Percentiles rank a stretch among this genome's conserved stretches.
phyloP scores from a whole-genome alignment of 257 asterid species.

The Scutellaria galericulata region DNA sequence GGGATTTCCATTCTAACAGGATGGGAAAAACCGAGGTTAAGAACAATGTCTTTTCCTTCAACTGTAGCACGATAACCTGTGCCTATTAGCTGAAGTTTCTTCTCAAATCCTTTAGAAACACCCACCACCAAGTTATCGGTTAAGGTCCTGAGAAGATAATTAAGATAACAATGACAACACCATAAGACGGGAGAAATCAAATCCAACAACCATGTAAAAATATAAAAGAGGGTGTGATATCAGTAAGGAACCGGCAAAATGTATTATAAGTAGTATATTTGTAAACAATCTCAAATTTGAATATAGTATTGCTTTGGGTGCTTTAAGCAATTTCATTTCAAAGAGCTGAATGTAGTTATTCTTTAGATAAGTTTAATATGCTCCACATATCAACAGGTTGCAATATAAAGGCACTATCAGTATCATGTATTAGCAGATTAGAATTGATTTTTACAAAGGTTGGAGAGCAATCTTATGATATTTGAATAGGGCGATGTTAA shows the following conservation, averaged over 20 bases:
- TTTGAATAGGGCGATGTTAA: neutral
- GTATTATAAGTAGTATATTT: neutral
- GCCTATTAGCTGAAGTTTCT: constrained; percentile 89
- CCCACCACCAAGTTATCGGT: constrained; percentile 97
- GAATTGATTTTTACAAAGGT: neutral
- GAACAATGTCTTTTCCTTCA: constrained; percentile 89
- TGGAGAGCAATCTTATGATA: neutral
- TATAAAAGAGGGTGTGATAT: neutral
- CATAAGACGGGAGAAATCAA: constrained; percentile 3
- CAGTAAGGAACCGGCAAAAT: constrained; percentile 12
- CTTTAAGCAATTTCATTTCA: neutral
- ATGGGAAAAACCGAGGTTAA: constrained; percentile 92
- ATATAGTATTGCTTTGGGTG: neutral
- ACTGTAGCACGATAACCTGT: constrained; percentile 92
- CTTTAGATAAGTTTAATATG: neutral
- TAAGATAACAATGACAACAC: constrained; percentile 10
- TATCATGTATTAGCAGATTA: neutral
- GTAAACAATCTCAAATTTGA: neutral
- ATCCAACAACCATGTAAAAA: constrained; percentile 19
- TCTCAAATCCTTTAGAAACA: constrained; percentile 93
- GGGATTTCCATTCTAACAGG: constrained; percentile 91
- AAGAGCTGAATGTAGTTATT: neutral
- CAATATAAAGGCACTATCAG: neutral
- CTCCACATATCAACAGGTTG: neutral
- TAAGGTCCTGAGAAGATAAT: constrained; percentile 69